A percentile compares a stretch with the other conserved stretches of the same genome.
Conservation (phyloP, 805 yeast genomes). For the Myxozyma monticola region DNA sequence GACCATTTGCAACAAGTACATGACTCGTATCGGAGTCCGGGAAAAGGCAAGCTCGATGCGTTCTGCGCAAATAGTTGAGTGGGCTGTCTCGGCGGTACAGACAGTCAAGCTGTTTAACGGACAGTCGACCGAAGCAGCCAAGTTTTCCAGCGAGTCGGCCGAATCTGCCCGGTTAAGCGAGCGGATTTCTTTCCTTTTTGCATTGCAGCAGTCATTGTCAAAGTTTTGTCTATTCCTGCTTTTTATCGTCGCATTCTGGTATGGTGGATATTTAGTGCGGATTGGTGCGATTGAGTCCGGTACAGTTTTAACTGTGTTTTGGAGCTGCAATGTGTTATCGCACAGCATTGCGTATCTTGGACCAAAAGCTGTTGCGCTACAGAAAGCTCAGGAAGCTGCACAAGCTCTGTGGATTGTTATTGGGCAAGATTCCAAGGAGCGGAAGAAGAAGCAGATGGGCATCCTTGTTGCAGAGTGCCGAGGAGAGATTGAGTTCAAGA, state of each 20-base stretch:
- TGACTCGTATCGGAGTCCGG: constrained; percentile 49
- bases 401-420: constrained; percentile 43
- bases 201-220: constrained; percentile 57
- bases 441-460: constrained; percentile 23
- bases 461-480: constrained; percentile 33
- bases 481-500: constrained; percentile 51
- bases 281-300: constrained; percentile 54
- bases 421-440: constrained; percentile 15
- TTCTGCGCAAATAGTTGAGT: constrained; percentile 64
- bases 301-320: constrained; percentile 76
- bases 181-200: constrained; percentile 39
- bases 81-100: constrained; percentile 63
- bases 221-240: constrained; percentile 62
- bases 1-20: constrained; percentile 50
- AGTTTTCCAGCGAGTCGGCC: constrained; percentile 42
- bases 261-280: constrained; percentile 69
- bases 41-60: constrained; percentile 60
- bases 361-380: constrained; percentile 58
- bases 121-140: constrained; percentile 51
- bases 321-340: constrained; percentile 75
- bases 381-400: constrained; percentile 72
- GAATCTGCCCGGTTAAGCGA: constrained; percentile 40
- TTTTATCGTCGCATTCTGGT: constrained; percentile 93
- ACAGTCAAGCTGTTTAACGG: constrained; percentile 65
- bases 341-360: constrained; percentile 56